Evolutionary conservation across 306 rosid species (phyloP).

Genomic region (Rubus idaeus): DNA sequence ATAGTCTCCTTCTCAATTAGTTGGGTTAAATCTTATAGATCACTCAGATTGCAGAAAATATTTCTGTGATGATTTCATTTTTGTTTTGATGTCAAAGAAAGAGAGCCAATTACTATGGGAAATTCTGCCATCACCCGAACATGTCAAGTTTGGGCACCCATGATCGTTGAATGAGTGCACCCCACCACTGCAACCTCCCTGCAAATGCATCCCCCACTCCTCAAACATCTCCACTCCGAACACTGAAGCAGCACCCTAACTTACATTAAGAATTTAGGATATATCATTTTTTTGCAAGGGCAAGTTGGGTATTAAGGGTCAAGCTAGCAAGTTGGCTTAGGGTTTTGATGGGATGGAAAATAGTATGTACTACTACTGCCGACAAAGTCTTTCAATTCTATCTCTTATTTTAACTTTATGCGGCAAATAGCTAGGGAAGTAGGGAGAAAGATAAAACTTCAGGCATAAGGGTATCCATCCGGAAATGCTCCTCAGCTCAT

Average conservation of each 20-base stretch:
- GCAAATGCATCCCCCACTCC: too few species aligned
- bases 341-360: conserved; percentile 56
- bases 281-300: conserved; percentile 16
- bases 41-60: conserved; percentile 4
- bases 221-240: too few species aligned
- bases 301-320: conserved; percentile 44
- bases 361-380: too few species aligned
- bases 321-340: conserved; percentile 24
- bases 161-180: too few species aligned
- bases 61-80: conserved; percentile 12
- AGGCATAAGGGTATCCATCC: conserved; percentile 35
- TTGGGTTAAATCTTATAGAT: neutral
- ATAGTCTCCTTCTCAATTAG: neutral
- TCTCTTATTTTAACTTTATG: conserved; percentile 44
- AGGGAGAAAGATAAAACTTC: conserved; percentile 42
- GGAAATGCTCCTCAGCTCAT: neutral
- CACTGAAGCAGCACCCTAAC: too few species aligned
- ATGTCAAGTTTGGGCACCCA: too few species aligned
- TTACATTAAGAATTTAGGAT: conserved; percentile 30
- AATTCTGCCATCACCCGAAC: too few species aligned
- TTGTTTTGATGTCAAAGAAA: conserved; percentile 3
- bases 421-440: conserved; percentile 39
- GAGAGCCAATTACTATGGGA: too few species aligned
- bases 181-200: too few species aligned
- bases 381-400: conserved; percentile 45